Conservation (phyloP, 2,329 filamentous ascomycete species). For the Diaporthe eres region DNA sequence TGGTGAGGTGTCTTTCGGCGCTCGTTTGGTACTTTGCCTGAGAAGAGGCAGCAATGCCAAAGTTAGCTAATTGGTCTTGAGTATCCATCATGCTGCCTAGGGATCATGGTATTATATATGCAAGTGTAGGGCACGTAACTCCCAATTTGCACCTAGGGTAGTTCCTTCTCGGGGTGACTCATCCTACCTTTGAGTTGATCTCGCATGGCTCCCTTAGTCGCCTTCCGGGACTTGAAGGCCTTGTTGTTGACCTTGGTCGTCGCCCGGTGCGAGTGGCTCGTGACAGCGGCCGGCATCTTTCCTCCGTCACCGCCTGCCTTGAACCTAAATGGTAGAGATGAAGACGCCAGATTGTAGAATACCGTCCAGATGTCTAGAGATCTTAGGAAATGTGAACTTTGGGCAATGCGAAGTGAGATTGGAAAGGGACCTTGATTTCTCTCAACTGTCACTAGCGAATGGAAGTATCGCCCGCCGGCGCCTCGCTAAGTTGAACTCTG, state of each 20-base stretch:
- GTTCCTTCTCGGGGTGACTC: not conserved
- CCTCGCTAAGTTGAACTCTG: constrained; percentile 13
- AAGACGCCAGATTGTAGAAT: constrained; percentile 65
- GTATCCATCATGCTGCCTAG: not conserved
- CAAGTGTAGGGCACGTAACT: constrained; percentile 7
- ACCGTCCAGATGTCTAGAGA: not conserved
- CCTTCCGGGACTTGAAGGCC: constrained; percentile 91
- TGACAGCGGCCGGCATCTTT: constrained; percentile 80
- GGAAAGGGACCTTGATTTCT: not conserved
- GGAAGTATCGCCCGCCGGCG: not conserved
- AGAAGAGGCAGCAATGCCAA: not conserved
- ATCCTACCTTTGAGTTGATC: constrained; percentile 84
- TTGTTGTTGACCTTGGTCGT: constrained; percentile 93
- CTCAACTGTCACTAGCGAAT: not conserved
- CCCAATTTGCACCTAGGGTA: no score
- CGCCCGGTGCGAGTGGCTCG: constrained; percentile 87
- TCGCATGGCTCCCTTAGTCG: constrained; percentile 88
- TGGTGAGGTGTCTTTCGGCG: constrained; percentile 92
- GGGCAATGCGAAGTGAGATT: not conserved
- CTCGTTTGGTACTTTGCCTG: constrained; percentile 85
- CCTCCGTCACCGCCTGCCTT: constrained; percentile 79
- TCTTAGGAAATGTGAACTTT: not conserved
- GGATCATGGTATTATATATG: not conserved
- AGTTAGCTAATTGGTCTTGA: constrained; percentile 1
- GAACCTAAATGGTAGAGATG: constrained; percentile 85